Percentiles rank a stretch among this genome's conserved stretches.
Evolutionary conservation across 2,329 filamentous ascomycete species (phyloP).

Genomic region (Phialemoniopsis sp.): DNA sequence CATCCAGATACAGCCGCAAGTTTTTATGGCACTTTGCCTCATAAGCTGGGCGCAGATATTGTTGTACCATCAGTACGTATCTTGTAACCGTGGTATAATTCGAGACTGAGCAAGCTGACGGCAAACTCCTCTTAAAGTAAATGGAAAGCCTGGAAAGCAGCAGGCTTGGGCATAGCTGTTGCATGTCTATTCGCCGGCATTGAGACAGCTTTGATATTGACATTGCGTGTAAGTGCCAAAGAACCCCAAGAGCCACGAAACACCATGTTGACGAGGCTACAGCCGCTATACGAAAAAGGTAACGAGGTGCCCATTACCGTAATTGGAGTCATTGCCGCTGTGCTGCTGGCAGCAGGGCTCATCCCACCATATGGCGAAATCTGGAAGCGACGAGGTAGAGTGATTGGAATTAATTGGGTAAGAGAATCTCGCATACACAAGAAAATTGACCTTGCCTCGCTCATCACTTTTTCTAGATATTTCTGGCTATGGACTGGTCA

Average conservation of each 20-base stretch:
- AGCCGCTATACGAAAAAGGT: conserved; percentile 51
- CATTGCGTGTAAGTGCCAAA: conserved; percentile 38
- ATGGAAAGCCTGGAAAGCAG: conserved; percentile 42
- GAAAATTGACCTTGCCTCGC: too few species aligned
- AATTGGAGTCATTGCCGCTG: conserved; percentile 53
- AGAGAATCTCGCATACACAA: too few species aligned
- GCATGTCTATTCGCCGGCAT: conserved; percentile 43
- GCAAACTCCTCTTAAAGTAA: conserved; percentile 20
- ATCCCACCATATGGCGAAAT: conserved; percentile 59
- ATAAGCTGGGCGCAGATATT: conserved; percentile 32
- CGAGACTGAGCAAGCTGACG: not conserved
- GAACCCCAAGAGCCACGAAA: too few species aligned
- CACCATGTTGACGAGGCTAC: conserved; percentile 4
- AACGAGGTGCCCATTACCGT: conserved; percentile 48
- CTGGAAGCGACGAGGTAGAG: conserved; percentile 56
- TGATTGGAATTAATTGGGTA: conserved; percentile 54
- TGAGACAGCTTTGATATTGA: conserved; percentile 53
- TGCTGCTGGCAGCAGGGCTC: conserved; percentile 52
- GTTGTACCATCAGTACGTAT: conserved; percentile 23
- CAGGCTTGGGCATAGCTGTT: conserved; percentile 30
- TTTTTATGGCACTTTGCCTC: conserved; percentile 32
- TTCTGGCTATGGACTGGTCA: conserved; percentile 54
- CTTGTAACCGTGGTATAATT: not conserved
- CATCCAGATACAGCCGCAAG: conserved; percentile 36
- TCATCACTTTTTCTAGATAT: conserved; percentile 38